phyloP scores from a whole-genome alignment of 2,329 filamentous ascomycete genomes.

The Dryadomyces quercivorus region DNA sequence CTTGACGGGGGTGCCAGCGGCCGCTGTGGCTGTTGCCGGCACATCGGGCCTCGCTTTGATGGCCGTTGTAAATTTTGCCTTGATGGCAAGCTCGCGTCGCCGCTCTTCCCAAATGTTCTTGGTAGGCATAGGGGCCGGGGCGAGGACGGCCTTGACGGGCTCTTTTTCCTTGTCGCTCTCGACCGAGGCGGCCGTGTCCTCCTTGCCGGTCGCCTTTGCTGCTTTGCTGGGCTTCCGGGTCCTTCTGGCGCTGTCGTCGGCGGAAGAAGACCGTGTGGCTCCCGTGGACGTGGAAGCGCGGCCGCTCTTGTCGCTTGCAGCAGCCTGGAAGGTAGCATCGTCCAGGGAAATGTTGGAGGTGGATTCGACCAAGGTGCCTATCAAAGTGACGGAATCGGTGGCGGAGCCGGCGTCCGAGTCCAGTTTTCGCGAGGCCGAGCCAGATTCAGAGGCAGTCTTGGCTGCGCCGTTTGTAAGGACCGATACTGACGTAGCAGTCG shows the following conservation, averaged over 20 bases:
- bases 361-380: constrained; percentile 20
- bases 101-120: constrained; percentile 86
- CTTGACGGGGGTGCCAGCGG: constrained; percentile 3
- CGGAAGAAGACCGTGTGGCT: not conserved
- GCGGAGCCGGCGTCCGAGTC: constrained; percentile 18
- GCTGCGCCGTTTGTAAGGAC: not conserved
- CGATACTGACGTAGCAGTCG: not conserved
- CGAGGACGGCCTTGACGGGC: constrained; percentile 51
- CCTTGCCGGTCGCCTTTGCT: constrained; percentile 35
- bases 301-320: constrained; percentile 25
- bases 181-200: constrained; percentile 33
- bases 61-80: constrained; percentile 25
- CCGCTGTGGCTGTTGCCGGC: not conserved
- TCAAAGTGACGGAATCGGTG: constrained; percentile 17
- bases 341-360: constrained; percentile 10
- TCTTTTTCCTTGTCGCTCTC: constrained; percentile 45
- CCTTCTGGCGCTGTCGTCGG: constrained; percentile 49
- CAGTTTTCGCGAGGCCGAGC: constrained; percentile 2
- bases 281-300: not conserved
- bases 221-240: constrained; percentile 52
- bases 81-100: constrained; percentile 50
- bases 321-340: constrained; percentile 40
- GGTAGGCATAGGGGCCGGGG: constrained; percentile 68
- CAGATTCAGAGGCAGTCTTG: constrained; percentile 2
- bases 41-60: constrained; percentile 8